phyloP scores from a whole-genome alignment of 345 rosid species.

The Rhodomyrtus tomentosa region DNA sequence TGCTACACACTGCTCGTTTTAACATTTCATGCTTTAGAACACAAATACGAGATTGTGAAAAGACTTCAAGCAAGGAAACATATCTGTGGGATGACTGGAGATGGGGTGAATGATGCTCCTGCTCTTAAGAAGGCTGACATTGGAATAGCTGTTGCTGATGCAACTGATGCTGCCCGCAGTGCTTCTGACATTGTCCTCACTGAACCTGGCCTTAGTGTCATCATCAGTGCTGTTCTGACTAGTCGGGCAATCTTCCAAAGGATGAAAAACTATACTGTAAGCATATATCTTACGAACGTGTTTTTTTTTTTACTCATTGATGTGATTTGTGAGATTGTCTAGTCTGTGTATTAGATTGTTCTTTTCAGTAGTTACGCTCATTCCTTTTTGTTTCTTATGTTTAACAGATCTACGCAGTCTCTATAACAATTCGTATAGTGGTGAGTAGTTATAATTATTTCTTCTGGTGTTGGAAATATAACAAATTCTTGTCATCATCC shows the following conservation, averaged over 20 bases:
- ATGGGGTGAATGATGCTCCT: slow-evolving; percentile 99
- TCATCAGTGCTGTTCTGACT: slow-evolving; percentile 95
- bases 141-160: slow-evolving; percentile 99
- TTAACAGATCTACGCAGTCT: slow-evolving; percentile 91
- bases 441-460: slow-evolving; percentile 28
- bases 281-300: background rate
- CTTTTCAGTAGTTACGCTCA: background rate
- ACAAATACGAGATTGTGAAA: slow-evolving; percentile 95
- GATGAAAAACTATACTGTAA: slow-evolving; percentile 95
- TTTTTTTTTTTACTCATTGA: background rate
- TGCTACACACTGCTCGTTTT: background rate
- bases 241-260: slow-evolving; percentile 97
- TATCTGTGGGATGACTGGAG: slow-evolving; percentile 99
- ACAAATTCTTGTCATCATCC: background rate
- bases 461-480: background rate
- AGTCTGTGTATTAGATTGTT: background rate
- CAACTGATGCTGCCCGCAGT: slow-evolving; percentile 97
- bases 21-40: slow-evolving; percentile 33
- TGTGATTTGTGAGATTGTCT: background rate
- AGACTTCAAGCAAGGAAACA: slow-evolving; percentile 94
- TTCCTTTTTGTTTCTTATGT: slow-evolving; percentile 1
- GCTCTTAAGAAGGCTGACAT: slow-evolving; percentile 99
- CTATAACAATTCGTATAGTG: slow-evolving; percentile 98
- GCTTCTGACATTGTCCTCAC: slow-evolving; percentile 97
- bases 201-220: slow-evolving; percentile 97